Percentiles rank a stretch among this genome's conserved stretches.
phyloP scores from a whole-genome alignment of 331 rosid species.

The Pyracantha coccinea region DNA sequence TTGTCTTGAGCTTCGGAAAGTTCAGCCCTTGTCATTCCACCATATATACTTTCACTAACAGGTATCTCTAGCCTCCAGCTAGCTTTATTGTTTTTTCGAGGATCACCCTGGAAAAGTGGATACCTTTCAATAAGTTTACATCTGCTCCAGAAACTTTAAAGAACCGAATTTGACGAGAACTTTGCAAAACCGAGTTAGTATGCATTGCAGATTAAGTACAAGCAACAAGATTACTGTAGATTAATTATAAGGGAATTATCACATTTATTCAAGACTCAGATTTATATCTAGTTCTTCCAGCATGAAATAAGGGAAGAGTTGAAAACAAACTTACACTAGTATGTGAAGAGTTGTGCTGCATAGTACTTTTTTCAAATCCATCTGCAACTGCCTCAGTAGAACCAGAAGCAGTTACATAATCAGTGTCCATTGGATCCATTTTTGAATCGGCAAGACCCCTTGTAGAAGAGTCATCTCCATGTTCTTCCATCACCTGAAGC shows the following conservation, averaged over 20 bases:
- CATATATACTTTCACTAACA: slow-evolving; percentile 54
- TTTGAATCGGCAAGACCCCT: slow-evolving; percentile 24
- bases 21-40: slow-evolving; percentile 73
- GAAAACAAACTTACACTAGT: slow-evolving; percentile 38
- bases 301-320: not conserved
- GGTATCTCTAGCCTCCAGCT: slow-evolving; percentile 52
- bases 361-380: slow-evolving; percentile 33
- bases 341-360: slow-evolving; percentile 35
- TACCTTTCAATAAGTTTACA: not conserved
- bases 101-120: slow-evolving; percentile 49
- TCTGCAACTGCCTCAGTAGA: slow-evolving; percentile 42
- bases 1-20: slow-evolving; percentile 59
- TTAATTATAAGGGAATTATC: not conserved
- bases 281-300: not conserved
- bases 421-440: slow-evolving; percentile 50
- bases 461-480: slow-evolving; percentile 30
- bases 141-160: not conserved
- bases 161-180: not conserved
- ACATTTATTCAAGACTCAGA: not conserved
- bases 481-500: slow-evolving; percentile 63
- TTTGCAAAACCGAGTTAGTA: slow-evolving; percentile 10
- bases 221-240: slow-evolving; percentile 2
- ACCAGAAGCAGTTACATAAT: slow-evolving; percentile 24
- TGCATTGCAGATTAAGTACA: not conserved
- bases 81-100: slow-evolving; percentile 35